Conservation (phyloP, 2,329 filamentous ascomycete genomes). For the Cladosporium colombiae region DNA sequence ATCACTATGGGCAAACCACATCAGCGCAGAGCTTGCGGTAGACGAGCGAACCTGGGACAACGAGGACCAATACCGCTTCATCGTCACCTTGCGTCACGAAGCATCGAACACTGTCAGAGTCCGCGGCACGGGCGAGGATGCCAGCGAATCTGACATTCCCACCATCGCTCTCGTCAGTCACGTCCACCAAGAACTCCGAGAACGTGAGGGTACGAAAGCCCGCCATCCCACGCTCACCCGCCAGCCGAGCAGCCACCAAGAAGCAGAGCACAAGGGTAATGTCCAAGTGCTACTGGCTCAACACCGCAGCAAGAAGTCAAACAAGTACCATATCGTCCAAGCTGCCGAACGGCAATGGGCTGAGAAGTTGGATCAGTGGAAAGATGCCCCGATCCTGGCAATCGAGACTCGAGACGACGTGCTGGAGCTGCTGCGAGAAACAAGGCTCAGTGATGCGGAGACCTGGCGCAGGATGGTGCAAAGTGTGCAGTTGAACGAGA, state of each 20-base stretch:
- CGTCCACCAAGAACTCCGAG: slow-evolving; percentile 78
- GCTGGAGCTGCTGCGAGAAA: slow-evolving; percentile 73
- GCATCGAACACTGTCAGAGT: slow-evolving; percentile 55
- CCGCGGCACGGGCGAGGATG: slow-evolving; percentile 53
- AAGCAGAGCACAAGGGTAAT: slow-evolving; percentile 57
- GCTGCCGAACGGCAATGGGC: slow-evolving; percentile 62
- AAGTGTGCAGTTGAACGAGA: slow-evolving; percentile 71
- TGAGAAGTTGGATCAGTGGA: slow-evolving; percentile 68
- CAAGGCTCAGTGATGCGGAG: slow-evolving; percentile 75
- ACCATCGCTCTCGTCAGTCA: slow-evolving; percentile 73
- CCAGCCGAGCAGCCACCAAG: slow-evolving; percentile 40
- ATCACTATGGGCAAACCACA: slow-evolving; percentile 77
- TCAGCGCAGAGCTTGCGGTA: slow-evolving; percentile 83
- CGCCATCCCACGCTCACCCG: slow-evolving; percentile 39
- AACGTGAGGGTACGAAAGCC: slow-evolving; percentile 61
- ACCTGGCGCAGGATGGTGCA: slow-evolving; percentile 83
- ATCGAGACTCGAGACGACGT: slow-evolving; percentile 86
- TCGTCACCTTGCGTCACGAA: slow-evolving; percentile 83
- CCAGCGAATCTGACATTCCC: slow-evolving; percentile 71
- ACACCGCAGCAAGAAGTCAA: slow-evolving; percentile 87
- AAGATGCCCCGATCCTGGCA: slow-evolving; percentile 78
- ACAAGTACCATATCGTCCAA: slow-evolving; percentile 82
- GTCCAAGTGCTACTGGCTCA: slow-evolving; percentile 83
- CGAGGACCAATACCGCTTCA: slow-evolving; percentile 64
- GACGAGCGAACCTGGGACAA: slow-evolving; percentile 47